Conservation (phyloP, 2,329 filamentous ascomycete genomes). For the Colletotrichum salicis region DNA sequence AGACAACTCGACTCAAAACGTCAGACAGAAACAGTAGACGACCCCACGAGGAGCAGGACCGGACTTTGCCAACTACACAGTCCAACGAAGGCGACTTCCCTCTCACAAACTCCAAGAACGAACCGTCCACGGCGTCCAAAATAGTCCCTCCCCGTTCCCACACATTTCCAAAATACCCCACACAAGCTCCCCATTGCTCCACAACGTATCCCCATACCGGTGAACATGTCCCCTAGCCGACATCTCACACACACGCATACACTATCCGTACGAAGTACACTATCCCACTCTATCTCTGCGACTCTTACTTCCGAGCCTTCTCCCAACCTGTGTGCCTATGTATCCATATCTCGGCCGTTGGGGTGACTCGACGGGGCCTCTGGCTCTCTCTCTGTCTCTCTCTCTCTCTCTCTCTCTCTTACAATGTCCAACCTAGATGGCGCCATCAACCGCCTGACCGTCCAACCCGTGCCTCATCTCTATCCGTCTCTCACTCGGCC, state of each 20-base stretch:
- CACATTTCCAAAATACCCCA: not conserved
- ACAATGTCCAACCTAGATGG: constrained; percentile 12
- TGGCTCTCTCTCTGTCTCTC: not conserved
- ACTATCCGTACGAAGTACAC: not conserved
- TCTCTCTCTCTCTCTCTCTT: not conserved
- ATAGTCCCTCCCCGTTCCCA: not conserved
- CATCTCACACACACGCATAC: not conserved
- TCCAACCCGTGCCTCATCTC: not conserved
- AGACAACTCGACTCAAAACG: not conserved
- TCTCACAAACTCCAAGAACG: not conserved
- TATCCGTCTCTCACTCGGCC: not conserved
- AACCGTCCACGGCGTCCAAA: not conserved
- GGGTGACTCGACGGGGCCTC: not conserved
- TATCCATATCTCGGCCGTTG: not conserved
- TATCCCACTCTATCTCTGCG: not conserved
- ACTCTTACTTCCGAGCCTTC: not conserved
- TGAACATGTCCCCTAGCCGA: not conserved
- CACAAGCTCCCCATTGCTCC: not conserved
- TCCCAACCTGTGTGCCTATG: too few relatives aligned
- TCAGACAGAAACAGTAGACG: not conserved
- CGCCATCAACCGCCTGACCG: constrained; percentile 24
- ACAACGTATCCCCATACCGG: not conserved
- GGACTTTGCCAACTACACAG: not conserved
- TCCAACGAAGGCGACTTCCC: not conserved
- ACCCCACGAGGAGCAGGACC: not conserved